Evolutionary conservation across 2,329 filamentous ascomycete species (phyloP).

Genomic region (Xylariaceae sp.): DNA sequence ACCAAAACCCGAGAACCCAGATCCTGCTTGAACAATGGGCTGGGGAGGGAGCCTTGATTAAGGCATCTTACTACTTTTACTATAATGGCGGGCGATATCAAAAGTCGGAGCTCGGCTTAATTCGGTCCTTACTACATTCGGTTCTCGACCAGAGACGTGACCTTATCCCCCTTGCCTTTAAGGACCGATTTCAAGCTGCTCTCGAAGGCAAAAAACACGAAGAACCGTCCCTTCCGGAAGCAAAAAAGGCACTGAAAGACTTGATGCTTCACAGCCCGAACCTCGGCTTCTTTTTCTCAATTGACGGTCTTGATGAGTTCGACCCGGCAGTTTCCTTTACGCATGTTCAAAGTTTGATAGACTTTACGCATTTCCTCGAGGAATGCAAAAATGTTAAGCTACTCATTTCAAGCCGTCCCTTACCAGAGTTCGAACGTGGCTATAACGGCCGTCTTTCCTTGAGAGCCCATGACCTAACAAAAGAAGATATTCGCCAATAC

Average conservation of each 20-base stretch:
- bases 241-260: slow-evolving; percentile 18
- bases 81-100: slow-evolving; percentile 29
- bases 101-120: slow-evolving; percentile 33
- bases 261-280: slow-evolving; percentile 15
- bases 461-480: slow-evolving; percentile 31
- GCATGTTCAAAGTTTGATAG: slow-evolving; percentile 25
- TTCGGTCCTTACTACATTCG: slow-evolving; percentile 29
- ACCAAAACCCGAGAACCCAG: slow-evolving; percentile 16
- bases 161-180: slow-evolving; percentile 27
- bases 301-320: slow-evolving; percentile 38
- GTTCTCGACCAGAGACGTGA: slow-evolving; percentile 23
- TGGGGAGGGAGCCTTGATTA: slow-evolving; percentile 13
- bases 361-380: slow-evolving; percentile 16
- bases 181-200: slow-evolving; percentile 10
- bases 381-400: slow-evolving; percentile 29
- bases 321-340: slow-evolving; percentile 30
- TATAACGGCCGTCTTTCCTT: slow-evolving; percentile 23
- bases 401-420: slow-evolving; percentile 30
- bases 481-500: slow-evolving; percentile 30
- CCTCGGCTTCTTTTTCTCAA: slow-evolving; percentile 29
- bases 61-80: slow-evolving; percentile 33
- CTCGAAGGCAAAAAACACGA: not conserved
- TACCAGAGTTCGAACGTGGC: slow-evolving; percentile 27
- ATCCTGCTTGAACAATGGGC: slow-evolving; percentile 29
- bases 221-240: slow-evolving; percentile 21